phyloP scores from a whole-genome alignment of 2,329 filamentous ascomycete species.

The Calonectria montana region DNA sequence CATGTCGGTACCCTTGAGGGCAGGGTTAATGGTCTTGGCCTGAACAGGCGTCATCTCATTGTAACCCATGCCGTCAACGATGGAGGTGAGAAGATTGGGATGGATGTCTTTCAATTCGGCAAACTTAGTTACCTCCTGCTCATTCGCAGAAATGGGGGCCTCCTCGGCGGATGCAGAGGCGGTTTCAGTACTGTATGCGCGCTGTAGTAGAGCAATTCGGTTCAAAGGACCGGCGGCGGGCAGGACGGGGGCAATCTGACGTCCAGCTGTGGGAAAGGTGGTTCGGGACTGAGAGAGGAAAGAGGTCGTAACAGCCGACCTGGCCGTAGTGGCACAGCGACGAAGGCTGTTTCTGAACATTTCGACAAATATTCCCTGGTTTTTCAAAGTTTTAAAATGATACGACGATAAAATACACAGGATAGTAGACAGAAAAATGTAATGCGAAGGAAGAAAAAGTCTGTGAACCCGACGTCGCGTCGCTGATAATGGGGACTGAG shows the following conservation, averaged over 20 bases:
- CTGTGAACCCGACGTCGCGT: conserved; percentile 19
- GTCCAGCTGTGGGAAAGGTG: conserved; percentile 39
- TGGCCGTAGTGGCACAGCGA: conserved; percentile 53
- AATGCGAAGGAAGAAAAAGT: conserved; percentile 23
- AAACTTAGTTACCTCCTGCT: conserved; percentile 54
- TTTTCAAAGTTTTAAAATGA: background rate
- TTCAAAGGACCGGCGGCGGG: conserved; percentile 29
- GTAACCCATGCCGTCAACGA: conserved; percentile 80
- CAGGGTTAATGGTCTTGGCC: conserved; percentile 81
- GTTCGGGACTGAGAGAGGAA: conserved; percentile 44
- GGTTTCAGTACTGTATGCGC: conserved; percentile 56
- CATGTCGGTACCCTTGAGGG: conserved; percentile 85
- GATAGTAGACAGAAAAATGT: conserved; percentile 3
- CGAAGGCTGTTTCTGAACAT: conserved; percentile 54
- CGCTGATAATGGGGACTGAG: conserved; percentile 25
- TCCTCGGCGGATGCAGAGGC: conserved; percentile 38
- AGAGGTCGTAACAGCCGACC: conserved; percentile 44
- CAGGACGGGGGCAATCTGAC: conserved; percentile 34
- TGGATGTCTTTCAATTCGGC: conserved; percentile 67
- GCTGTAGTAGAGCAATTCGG: conserved; percentile 40
- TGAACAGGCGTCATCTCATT: conserved; percentile 95
- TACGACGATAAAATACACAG: conserved; percentile 1
- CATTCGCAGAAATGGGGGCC: conserved; percentile 18
- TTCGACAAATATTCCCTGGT: background rate
- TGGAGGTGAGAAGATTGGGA: conserved; percentile 71